Evolutionary conservation across 1,139 yeast genomes (phyloP), one percentile per base, ranked within the genome.

Genomic region (Diutina sp.): DNA sequence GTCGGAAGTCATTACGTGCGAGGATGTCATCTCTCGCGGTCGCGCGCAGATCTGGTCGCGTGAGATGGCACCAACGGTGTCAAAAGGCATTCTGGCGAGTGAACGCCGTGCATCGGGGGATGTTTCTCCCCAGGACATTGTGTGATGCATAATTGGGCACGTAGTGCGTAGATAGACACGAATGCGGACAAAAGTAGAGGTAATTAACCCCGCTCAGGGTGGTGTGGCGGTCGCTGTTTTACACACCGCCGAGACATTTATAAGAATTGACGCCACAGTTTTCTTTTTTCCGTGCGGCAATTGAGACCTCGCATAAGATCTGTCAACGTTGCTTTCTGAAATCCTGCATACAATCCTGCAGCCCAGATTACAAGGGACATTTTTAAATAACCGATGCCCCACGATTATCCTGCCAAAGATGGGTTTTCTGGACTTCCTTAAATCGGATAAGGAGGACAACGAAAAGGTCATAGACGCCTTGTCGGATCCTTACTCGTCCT

Each of bases 341-440:
- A 9, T 35, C 14, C 41, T 35, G 41, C 41, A 35, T n/a, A 35
- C 4, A 35, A 12, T 4, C 4, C n/a, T 12, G 16, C 41, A 35
- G 41, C 11, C 41, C 41, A 35, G 41, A n/a, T 35, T 35, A 35
- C 41, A 35, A n/a, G 41, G n/a, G 11, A 35, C 41, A 35, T 35
- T 35, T 35, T 35, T 35, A 35, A 35, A 35, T 8, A 7, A 35
- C 41, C 41, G 41, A 35, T 35, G 41, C 41, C 41, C 41, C 41
- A 35, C 41, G 41, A 35, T 35, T 9, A 35, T 35, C 41, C n/a
- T 6, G 16, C 41, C 54, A 29, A 32, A 38, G 14, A 64, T 63
- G 65, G 64, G 64, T 46, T 51, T 61, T 30, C 52, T 57, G 21
- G 59, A 59, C 55, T 60, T 60, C 54, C 59, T 59, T 50, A 59